Percentiles rank a stretch among this genome's conserved stretches.
Evolutionary conservation across 164 flowering plant species (phyloP).

Genomic region (grape (Vitis vinifera)): ASM3070453v1 NC_081814.1:27266501-27267000

Average conservation of each 20-base stretch:
- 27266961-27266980: too few species aligned
- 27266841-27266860: neutral
- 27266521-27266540: neutral
- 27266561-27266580: neutral
- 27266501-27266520: neutral
- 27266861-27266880: neutral
- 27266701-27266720: neutral
- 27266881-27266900: too few species aligned
- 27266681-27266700: neutral
- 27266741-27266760: neutral
- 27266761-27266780: neutral
- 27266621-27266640: neutral
- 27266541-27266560: neutral
- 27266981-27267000: too few species aligned
- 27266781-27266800: neutral
- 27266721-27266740: neutral
- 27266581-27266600: neutral
- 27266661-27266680: neutral
- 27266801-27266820: neutral
- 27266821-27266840: constrained; percentile 1
- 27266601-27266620: neutral
- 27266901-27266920: too few species aligned
- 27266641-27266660: neutral
- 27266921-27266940: too few species aligned
- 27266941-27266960: too few species aligned